Conservation (phyloP, 2,329 filamentous ascomycete species). For the Xylariaceae sp. region DNA sequence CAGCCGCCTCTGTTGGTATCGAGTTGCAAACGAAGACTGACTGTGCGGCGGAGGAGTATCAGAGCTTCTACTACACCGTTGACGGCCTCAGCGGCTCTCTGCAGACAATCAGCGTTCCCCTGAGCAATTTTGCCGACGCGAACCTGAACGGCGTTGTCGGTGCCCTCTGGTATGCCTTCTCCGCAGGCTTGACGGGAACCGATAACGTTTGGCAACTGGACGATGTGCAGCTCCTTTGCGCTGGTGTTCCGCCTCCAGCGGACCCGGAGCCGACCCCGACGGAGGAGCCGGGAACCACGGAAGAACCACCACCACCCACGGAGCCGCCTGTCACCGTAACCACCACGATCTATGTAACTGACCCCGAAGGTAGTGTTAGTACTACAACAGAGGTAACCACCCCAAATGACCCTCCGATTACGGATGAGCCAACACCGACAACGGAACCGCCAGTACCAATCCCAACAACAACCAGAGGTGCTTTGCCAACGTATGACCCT, state of each 20-base stretch:
- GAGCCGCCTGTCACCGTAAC: constrained; percentile 9
- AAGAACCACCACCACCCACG: not conserved
- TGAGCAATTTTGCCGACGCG: constrained; percentile 52
- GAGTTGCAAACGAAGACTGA: constrained; percentile 33
- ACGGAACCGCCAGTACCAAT: not conserved
- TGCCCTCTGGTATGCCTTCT: constrained; percentile 43
- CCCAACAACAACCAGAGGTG: constrained; percentile 10
- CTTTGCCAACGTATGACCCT: constrained; percentile 5
- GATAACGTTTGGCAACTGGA: constrained; percentile 53
- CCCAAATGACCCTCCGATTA: not conserved
- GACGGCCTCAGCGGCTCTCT: constrained; percentile 50
- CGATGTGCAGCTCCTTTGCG: constrained; percentile 50
- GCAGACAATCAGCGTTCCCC: constrained; percentile 54
- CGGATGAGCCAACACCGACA: not conserved
- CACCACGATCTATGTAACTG: constrained; percentile 10
- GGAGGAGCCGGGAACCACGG: not conserved
- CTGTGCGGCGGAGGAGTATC: constrained; percentile 26
- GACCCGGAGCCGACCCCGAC: constrained; percentile 17
- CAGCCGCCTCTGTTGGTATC: constrained; percentile 35
- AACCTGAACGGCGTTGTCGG: constrained; percentile 52
- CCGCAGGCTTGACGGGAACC: constrained; percentile 30
- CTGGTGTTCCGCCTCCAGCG: constrained; percentile 19
- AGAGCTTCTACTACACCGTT: constrained; percentile 49
- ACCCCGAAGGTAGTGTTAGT: constrained; percentile 4
- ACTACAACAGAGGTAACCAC: constrained; percentile 1